Evolutionary conservation across 176 grass and related monocot genomes (phyloP).

Genomic region (Miscanthus lutarioriparius): DNA sequence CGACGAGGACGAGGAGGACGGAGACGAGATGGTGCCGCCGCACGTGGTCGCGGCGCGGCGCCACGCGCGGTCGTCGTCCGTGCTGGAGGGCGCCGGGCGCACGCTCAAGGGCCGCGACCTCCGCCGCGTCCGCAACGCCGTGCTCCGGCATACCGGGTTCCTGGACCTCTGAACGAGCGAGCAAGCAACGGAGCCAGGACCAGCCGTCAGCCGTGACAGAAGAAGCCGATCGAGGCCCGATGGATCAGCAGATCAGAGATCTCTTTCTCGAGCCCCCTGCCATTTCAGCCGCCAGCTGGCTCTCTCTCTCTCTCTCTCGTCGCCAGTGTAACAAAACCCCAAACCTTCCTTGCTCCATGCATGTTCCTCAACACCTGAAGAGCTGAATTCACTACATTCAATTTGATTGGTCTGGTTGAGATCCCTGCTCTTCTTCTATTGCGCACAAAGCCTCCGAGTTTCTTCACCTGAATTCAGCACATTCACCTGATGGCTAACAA

Average conservation of each 20-base stretch:
- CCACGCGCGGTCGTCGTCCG: conserved; percentile 51
- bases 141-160: conserved; percentile 56
- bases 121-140: conserved; percentile 59
- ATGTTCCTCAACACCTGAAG: not conserved
- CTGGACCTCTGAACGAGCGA: conserved; percentile 44
- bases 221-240: not conserved
- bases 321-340: conserved; percentile 7
- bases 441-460: not conserved
- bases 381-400: conserved; percentile 41
- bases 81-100: conserved; percentile 60
- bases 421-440: not conserved
- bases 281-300: not conserved
- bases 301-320: not conserved
- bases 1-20: conserved; percentile 37
- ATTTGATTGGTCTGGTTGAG: conserved; percentile 22
- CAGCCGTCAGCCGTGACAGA: not conserved
- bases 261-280: not conserved
- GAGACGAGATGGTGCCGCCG: conserved; percentile 51
- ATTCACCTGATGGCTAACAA: not conserved
- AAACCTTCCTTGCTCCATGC: not conserved
- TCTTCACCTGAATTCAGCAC: conserved; percentile 4
- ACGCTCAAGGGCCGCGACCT: conserved; percentile 65
- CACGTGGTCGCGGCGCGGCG: conserved; percentile 59
- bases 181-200: not conserved
- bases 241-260: not conserved